phyloP scores from a whole-genome alignment of 2,329 filamentous ascomycete species.

The Aureobasidium leucospermi region DNA sequence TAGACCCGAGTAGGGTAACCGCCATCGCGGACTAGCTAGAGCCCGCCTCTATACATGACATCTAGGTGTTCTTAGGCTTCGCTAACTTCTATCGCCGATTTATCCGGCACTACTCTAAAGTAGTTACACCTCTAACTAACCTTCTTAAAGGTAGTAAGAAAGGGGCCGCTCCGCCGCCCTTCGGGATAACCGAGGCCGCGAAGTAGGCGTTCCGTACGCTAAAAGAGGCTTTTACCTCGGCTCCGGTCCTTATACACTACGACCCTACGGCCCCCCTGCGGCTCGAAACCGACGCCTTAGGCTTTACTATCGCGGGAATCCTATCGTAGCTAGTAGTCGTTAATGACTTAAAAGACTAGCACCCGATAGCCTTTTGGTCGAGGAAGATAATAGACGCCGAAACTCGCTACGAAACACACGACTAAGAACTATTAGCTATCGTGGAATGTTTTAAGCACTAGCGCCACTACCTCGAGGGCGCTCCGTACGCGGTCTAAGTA shows the following conservation, averaged over 20 bases:
- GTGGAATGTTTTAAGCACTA: slow-evolving; percentile 16
- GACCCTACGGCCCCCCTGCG: background rate
- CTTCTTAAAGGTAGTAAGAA: background rate
- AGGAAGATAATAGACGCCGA: slow-evolving; percentile 8
- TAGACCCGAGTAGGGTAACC: slow-evolving; percentile 1
- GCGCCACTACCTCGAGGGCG: slow-evolving; percentile 13
- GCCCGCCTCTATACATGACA: background rate
- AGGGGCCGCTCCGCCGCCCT: background rate
- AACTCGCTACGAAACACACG: slow-evolving; percentile 13
- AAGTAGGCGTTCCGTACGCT: slow-evolving; percentile 7
- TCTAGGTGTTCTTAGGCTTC: slow-evolving; percentile 14
- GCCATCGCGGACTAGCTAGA: slow-evolving; percentile 3
- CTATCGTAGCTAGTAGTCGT: slow-evolving; percentile 9
- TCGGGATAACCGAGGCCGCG: background rate
- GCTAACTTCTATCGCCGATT: slow-evolving; percentile 15
- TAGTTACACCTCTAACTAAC: too few relatives aligned
- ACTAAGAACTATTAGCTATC: slow-evolving; percentile 17
- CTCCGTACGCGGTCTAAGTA: background rate
- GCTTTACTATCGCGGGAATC: slow-evolving; percentile 5
- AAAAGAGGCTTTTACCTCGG: slow-evolving; percentile 12
- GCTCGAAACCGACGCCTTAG: slow-evolving; percentile 8
- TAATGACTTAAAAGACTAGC: background rate
- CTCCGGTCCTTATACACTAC: slow-evolving; percentile 12
- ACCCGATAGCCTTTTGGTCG: slow-evolving; percentile 8
- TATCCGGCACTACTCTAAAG: too few relatives aligned